Conservation (phyloP, 2,329 filamentous ascomycete genomes). For the Thermomyces lanuginosus region DNA sequence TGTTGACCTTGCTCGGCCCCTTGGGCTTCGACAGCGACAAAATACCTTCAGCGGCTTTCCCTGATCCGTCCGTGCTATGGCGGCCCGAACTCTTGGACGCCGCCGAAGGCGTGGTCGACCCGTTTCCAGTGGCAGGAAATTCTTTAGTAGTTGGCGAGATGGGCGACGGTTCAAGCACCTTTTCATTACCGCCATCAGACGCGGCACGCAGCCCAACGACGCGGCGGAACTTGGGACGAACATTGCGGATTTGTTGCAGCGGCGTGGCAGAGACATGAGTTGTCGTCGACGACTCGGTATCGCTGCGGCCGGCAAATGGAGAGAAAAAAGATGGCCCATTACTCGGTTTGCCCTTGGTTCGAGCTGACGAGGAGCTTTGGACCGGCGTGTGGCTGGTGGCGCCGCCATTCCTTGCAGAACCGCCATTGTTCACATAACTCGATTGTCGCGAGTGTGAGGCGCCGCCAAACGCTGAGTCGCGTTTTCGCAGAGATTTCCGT, state of each 20-base stretch:
- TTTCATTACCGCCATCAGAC: slow-evolving; percentile 52
- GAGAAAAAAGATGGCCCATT: slow-evolving; percentile 23
- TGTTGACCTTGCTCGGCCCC: slow-evolving; percentile 27
- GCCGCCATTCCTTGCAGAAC: slow-evolving; percentile 31
- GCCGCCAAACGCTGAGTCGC: slow-evolving; percentile 27
- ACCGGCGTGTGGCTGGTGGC: too few relatives aligned
- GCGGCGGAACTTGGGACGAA: slow-evolving; percentile 41
- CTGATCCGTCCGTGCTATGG: slow-evolving; percentile 51
- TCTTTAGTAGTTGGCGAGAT: slow-evolving; percentile 35
- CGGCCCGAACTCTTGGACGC: slow-evolving; percentile 60
- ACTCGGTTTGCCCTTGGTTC: slow-evolving; percentile 35
- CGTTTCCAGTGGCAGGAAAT: slow-evolving; percentile 53
- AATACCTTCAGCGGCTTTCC: slow-evolving; percentile 32
- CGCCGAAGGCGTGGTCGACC: slow-evolving; percentile 50
- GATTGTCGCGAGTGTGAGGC: slow-evolving; percentile 50
- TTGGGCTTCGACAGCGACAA: slow-evolving; percentile 37
- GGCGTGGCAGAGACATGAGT: slow-evolving; percentile 33
- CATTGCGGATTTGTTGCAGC: slow-evolving; percentile 38
- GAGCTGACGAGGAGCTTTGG: too few relatives aligned
- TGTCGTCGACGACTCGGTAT: slow-evolving; percentile 36
- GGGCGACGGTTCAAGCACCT: slow-evolving; percentile 29
- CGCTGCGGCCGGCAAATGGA: slow-evolving; percentile 32
- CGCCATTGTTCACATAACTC: slow-evolving; percentile 58
- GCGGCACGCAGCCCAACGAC: slow-evolving; percentile 64
- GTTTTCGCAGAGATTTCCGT: slow-evolving; percentile 68